A percentile compares a stretch with the other conserved stretches of the same genome.
phyloP scores from a whole-genome alignment of 2,329 filamentous ascomycete species.

The Colletotrichum phormii region DNA sequence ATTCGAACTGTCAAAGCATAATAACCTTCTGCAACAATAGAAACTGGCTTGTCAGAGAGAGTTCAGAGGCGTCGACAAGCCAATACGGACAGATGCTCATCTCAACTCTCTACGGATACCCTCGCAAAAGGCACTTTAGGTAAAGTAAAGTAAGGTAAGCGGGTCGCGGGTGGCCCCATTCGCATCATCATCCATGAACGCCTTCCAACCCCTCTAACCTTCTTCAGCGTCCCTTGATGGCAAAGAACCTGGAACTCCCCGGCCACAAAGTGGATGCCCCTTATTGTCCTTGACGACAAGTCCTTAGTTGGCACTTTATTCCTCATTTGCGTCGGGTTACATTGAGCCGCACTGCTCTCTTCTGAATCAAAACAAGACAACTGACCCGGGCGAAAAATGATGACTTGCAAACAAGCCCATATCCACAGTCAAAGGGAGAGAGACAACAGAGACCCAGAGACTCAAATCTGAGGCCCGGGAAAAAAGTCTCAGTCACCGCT shows the following conservation, averaged over 20 bases:
- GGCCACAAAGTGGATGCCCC: conserved; percentile 20
- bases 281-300: conserved; percentile 14
- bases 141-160: neutral
- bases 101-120: neutral
- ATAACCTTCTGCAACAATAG: neutral
- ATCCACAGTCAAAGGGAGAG: conserved; percentile 1
- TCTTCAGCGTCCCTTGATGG: conserved; percentile 13
- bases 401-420: no score
- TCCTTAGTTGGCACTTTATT: conserved; percentile 14
- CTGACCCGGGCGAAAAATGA: neutral
- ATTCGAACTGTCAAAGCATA: neutral
- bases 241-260: conserved; percentile 14
- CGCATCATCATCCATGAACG: conserved; percentile 11
- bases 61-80: neutral
- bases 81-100: neutral
- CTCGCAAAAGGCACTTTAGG: neutral
- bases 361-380: conserved; percentile 26
- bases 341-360: neutral
- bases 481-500: conserved; percentile 12
- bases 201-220: neutral
- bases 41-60: neutral
- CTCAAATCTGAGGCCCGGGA: neutral
- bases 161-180: conserved; percentile 10
- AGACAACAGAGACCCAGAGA: neutral
- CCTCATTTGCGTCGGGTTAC: conserved; percentile 21